Base-by-base conservation (phyloP, 306 rosid species). In the Potentilla sterilis region DNA sequence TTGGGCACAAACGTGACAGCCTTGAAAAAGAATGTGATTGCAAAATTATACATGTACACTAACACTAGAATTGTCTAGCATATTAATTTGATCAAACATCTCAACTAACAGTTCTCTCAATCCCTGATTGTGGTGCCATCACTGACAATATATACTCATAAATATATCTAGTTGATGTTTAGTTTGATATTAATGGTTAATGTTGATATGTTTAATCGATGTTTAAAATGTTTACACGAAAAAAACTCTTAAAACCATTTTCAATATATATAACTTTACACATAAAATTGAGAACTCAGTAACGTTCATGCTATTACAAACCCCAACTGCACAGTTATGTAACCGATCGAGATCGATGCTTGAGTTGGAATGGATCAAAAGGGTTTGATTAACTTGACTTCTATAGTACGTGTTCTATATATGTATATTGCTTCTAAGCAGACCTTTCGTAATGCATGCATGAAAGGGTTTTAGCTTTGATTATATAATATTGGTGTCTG, bases 1-100 rank as follows among this genome's bases (percentile, higher is more conserved):
- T 54, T 54, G 49, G 75, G 35, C 21, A 71, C 37, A 52, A 63
- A 38, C 66, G 66, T 38, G 52, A 72, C 76, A 21, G 34, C 66
- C 46, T 64, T 14, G 3, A 9, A 77, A 57, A 0, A 0, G 6
- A 24, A 1, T 41, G 5, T 54, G 37, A 24, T 67, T 6, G 22
- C 28, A n/a, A 55, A 55, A 4, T 9, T 38, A 6, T 40, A 24
- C 41, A 18, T n/a, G n/a, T n/a, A n/a, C 40, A 28, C 41, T 6
- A 38, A 57, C 28, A 24, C 14, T 9, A 41, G 11, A 62, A 62
- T 14, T 34, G 11, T 59, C 28, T 58, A 73, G 54, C 55, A 42
- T 58, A 22, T 74, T 46, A 10, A 9, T 61, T 74, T 44, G 59
- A 61, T 18, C 34, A 59, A 42, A 43, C 69, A 74, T 11, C 58